A percentile compares a stretch with the other conserved stretches of the same genome.
Conservation (phyloP, 2,329 filamentous ascomycete genomes). For the Hirsutella minnesotensis region DNA sequence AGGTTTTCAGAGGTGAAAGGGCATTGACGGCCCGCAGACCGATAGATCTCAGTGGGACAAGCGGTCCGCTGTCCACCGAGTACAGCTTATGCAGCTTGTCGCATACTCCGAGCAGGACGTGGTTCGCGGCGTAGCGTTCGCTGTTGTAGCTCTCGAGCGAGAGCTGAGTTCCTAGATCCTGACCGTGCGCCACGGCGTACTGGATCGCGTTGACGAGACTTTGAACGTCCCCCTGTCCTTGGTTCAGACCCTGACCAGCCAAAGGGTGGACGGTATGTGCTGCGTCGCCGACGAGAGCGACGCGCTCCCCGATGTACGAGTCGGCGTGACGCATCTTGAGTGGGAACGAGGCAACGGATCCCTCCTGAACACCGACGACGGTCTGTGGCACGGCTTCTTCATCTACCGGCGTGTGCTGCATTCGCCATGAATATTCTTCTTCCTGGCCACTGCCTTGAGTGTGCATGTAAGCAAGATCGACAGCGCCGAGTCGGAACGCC, state of each 20-base stretch:
- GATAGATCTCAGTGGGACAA: slow-evolving; percentile 68
- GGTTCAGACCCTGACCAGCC: slow-evolving; percentile 87
- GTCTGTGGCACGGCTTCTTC: slow-evolving; percentile 48
- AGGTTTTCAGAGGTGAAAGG: slow-evolving; percentile 64
- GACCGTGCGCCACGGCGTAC: slow-evolving; percentile 67
- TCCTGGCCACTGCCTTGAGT: slow-evolving; percentile 44
- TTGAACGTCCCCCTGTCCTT: slow-evolving; percentile 81
- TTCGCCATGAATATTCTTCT: slow-evolving; percentile 77
- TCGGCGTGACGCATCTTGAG: slow-evolving; percentile 88
- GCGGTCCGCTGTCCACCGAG: slow-evolving; percentile 63
- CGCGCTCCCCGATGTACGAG: slow-evolving; percentile 79
- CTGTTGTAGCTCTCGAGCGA: slow-evolving; percentile 71
- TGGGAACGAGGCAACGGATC: slow-evolving; percentile 79
- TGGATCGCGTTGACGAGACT: slow-evolving; percentile 64
- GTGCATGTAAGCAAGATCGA: slow-evolving; percentile 78
- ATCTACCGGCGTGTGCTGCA: slow-evolving; percentile 53
- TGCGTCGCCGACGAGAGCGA: slow-evolving; percentile 86
- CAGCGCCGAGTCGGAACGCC: slow-evolving; percentile 69
- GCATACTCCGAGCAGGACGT: slow-evolving; percentile 63
- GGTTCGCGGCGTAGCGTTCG: slow-evolving; percentile 75
- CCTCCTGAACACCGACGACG: slow-evolving; percentile 61
- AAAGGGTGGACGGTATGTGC: slow-evolving; percentile 93
- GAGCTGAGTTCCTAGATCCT: slow-evolving; percentile 72
- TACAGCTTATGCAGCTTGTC: slow-evolving; percentile 93
- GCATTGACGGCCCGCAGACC: slow-evolving; percentile 68